phyloP scores from a whole-genome alignment of 2,329 filamentous ascomycete genomes.

The Talaromyces verruculosus region DNA sequence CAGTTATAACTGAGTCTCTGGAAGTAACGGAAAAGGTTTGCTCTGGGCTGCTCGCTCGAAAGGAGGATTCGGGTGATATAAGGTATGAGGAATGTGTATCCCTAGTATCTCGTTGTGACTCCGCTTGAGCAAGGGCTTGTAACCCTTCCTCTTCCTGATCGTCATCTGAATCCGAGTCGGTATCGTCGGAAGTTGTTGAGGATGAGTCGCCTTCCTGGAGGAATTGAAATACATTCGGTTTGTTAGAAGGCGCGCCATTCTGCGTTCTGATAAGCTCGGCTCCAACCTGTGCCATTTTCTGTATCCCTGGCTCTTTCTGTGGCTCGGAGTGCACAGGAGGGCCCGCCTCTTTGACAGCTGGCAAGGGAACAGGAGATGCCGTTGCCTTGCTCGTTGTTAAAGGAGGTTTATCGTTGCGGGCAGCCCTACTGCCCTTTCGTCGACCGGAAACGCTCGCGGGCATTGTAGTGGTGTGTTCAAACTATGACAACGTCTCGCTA shows the following conservation, averaged over 20 bases:
- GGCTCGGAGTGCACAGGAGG: neutral
- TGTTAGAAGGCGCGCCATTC: neutral
- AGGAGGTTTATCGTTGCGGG: neutral
- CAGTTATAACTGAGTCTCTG: slow-evolving; percentile 29
- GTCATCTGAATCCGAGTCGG: slow-evolving; percentile 28
- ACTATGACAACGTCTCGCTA: neutral
- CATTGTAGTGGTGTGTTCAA: slow-evolving; percentile 6
- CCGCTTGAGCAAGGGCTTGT: slow-evolving; percentile 4
- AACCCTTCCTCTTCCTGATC: slow-evolving; percentile 23
- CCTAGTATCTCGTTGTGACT: slow-evolving; percentile 20
- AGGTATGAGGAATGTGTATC: slow-evolving; percentile 24
- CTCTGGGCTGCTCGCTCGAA: slow-evolving; percentile 34
- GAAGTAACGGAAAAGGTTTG: slow-evolving; percentile 35
- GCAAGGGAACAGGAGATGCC: neutral
- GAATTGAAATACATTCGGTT: slow-evolving; percentile 44
- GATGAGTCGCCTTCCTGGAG: slow-evolving; percentile 26
- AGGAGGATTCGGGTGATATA: slow-evolving; percentile 35
- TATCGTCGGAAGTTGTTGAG: slow-evolving; percentile 9
- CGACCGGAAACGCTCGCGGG: slow-evolving; percentile 17
- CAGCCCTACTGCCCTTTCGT: slow-evolving; percentile 18
- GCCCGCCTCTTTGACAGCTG: neutral
- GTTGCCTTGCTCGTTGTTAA: neutral
- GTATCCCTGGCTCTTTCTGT: neutral
- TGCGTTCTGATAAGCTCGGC: slow-evolving; percentile 8
- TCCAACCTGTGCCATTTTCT: slow-evolving; percentile 3